These are phyloP conservation scores for Fusarium keratoplasticum DNA, from an alignment of 2,329 filamentous ascomycete species.

Conservation along the genomic window DNA sequence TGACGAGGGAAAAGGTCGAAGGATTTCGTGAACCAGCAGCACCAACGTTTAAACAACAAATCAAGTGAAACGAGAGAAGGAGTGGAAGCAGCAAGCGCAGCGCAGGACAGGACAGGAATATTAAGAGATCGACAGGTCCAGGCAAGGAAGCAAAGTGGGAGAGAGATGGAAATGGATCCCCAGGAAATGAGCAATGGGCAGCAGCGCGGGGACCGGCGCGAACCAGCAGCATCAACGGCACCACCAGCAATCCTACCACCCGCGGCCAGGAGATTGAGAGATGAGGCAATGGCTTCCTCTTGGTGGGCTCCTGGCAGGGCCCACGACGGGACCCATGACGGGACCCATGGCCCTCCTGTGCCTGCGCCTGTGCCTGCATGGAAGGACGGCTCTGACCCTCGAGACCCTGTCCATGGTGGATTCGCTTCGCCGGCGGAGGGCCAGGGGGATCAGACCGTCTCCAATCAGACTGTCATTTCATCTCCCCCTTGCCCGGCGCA, in stretches of 20 bases:
- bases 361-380: conserved; percentile 24
- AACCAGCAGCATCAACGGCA: conserved; percentile 27
- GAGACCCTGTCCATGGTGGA: conserved; percentile 29
- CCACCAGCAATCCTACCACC: conserved; percentile 15
- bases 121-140: conserved; percentile 42
- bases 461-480: conserved; percentile 42
- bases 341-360: conserved; percentile 12
- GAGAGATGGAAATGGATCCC: conserved; percentile 38
- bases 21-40: conserved; percentile 37
- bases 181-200: conserved; percentile 43
- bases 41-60: conserved; percentile 38
- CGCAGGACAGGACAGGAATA: conserved; percentile 33
- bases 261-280: conserved; percentile 38
- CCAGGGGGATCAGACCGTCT: conserved; percentile 39
- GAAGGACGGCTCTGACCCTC: conserved; percentile 22
- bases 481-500: conserved; percentile 36
- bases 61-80: conserved; percentile 35
- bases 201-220: conserved; percentile 34
- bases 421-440: conserved; percentile 10
- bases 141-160: conserved; percentile 13
- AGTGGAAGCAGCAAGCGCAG: conserved; percentile 27
- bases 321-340: conserved; percentile 17
- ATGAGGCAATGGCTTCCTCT: conserved; percentile 34
- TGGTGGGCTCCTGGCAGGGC: conserved; percentile 23
- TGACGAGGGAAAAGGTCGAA: conserved; percentile 25